Percentiles rank a stretch among this genome's conserved stretches.
Conservation (phyloP, 1,284 basidiomycete species). For the Malassezia sympodialis region DNA sequence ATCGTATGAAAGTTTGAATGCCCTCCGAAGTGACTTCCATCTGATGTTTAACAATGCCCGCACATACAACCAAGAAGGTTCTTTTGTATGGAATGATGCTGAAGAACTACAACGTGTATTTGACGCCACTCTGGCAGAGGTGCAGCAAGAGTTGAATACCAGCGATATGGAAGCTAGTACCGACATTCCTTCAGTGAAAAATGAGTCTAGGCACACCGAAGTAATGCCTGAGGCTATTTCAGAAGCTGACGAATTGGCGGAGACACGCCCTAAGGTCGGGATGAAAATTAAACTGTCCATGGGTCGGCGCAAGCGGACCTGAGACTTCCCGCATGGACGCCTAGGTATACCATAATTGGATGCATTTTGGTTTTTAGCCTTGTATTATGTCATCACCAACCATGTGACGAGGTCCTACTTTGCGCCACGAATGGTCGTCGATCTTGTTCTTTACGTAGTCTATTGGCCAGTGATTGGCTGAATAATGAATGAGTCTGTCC, state of each 20-base stretch:
- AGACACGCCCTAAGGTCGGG: constrained; percentile 5
- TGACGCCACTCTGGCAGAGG: constrained; percentile 32
- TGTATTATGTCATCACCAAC: background rate
- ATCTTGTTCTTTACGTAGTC: background rate
- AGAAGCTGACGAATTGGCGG: background rate
- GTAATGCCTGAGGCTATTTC: background rate
- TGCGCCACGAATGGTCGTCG: background rate
- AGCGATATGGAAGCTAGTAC: background rate
- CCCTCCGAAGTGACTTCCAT: constrained; percentile 68
- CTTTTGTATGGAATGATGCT: constrained; percentile 86
- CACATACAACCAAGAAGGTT: constrained; percentile 55
- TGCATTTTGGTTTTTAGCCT: background rate
- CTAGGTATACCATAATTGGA: background rate
- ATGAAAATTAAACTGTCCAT: constrained; percentile 19
- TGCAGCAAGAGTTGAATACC: constrained; percentile 25
- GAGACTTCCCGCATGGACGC: background rate
- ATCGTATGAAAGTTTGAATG: constrained; percentile 65
- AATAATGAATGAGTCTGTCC: background rate
- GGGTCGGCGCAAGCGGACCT: constrained; percentile 15
- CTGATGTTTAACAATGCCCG: constrained; percentile 88
- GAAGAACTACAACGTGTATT: constrained; percentile 42
- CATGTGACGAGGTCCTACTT: background rate
- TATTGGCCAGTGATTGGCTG: background rate
- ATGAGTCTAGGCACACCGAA: background rate
- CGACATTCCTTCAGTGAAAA: background rate